Evolutionary conservation across 2,329 filamentous ascomycete genomes (phyloP).

Genomic region (Alternaria sp.): DNA sequence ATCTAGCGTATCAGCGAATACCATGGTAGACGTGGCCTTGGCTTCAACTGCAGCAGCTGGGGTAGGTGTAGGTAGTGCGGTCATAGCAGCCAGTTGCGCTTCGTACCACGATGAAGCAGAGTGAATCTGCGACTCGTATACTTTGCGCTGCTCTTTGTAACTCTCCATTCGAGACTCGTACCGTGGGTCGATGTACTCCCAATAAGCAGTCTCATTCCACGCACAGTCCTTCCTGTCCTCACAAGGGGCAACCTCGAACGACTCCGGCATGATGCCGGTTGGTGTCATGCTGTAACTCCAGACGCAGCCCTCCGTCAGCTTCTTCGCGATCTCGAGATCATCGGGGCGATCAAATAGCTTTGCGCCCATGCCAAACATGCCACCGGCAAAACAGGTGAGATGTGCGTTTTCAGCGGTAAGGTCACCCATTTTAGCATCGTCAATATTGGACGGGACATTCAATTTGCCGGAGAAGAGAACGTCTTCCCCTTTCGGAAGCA

Average conservation of each 20-base stretch:
- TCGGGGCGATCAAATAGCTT: conserved; percentile 63
- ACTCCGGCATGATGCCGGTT: conserved; percentile 68
- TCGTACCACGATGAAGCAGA: conserved; percentile 41
- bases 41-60: conserved; percentile 11
- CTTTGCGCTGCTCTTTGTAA: conserved; percentile 42
- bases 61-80: conserved; percentile 21
- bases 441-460: conserved; percentile 39
- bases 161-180: conserved; percentile 35
- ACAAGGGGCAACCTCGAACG: conserved; percentile 58
- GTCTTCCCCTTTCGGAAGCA: conserved; percentile 55
- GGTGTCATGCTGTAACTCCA: conserved; percentile 66
- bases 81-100: conserved; percentile 35
- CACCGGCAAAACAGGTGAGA: conserved; percentile 73
- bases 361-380: conserved; percentile 72
- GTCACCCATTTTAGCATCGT: conserved; percentile 29
- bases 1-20: conserved; percentile 30
- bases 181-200: conserved; percentile 47
- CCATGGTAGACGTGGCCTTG: conserved; percentile 23
- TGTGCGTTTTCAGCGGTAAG: conserved; percentile 61
- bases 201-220: conserved; percentile 56
- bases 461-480: conserved; percentile 51
- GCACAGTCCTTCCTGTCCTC: conserved; percentile 49
- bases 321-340: conserved; percentile 63
- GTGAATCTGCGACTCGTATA: conserved; percentile 42
- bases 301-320: conserved; percentile 68